A percentile compares a stretch with the other conserved stretches of the same genome.
Evolutionary conservation across 768 basidiomycete species (phyloP).

Genomic region (Mycena leptocephala): DNA sequence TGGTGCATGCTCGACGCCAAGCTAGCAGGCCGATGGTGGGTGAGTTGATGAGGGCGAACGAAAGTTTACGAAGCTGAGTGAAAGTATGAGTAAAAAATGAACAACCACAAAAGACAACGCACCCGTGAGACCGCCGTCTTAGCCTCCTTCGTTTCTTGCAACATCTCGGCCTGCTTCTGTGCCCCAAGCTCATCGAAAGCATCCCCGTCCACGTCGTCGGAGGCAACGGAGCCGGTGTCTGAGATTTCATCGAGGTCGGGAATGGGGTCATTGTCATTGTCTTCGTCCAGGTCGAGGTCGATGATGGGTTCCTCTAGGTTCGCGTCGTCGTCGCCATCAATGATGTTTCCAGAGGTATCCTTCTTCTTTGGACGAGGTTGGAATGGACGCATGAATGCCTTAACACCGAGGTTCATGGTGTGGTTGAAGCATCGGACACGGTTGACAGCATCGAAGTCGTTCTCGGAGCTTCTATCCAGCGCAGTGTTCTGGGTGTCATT

Average conservation of each 20-base stretch:
- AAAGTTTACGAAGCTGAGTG: constrained; percentile 39
- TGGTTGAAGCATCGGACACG: constrained; percentile 11
- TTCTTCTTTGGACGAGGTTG: constrained; percentile 1
- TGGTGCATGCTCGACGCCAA: constrained; percentile 41
- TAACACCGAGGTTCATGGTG: neutral
- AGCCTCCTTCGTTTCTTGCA: neutral
- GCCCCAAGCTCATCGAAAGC: neutral
- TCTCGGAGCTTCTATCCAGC: constrained; percentile 26
- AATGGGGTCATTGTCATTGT: neutral
- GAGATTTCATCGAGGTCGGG: neutral
- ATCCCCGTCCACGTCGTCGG: neutral
- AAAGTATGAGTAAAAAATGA: neutral
- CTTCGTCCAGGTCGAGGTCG: neutral
- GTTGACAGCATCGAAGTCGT: constrained; percentile 21
- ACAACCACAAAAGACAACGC: neutral
- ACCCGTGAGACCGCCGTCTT: neutral
- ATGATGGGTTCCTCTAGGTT: neutral
- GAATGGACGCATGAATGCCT: constrained; percentile 14
- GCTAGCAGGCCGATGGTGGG: constrained; percentile 47
- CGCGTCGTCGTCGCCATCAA: neutral
- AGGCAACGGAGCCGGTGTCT: neutral
- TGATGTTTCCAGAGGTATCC: neutral
- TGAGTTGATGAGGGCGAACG: constrained; percentile 46
- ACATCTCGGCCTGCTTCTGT: neutral
- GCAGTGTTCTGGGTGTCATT: constrained; percentile 43